A percentile compares a stretch with the other conserved stretches of the same genome.
These are phyloP conservation scores for Piper betle DNA, from an alignment of 164 flowering plant species.

Conservation along the genomic window DNA sequence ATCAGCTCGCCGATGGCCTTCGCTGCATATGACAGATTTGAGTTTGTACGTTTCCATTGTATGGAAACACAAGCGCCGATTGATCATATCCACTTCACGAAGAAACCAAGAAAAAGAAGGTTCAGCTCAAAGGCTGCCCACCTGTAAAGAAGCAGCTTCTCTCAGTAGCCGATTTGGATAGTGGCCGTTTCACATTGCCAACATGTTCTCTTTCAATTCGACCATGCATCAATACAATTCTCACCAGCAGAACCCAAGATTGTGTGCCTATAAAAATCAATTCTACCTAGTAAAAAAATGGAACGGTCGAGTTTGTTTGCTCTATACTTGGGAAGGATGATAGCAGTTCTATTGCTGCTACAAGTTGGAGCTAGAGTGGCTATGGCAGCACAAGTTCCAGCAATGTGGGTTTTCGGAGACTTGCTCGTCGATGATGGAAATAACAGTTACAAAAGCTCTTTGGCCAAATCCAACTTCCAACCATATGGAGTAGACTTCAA, in stretches of 20 bases:
- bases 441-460: slow-evolving; percentile 54
- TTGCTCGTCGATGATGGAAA: slow-evolving; percentile 74
- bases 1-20: not conserved
- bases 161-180: not conserved
- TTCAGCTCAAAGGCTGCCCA: not conserved
- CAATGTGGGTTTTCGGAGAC: slow-evolving; percentile 64
- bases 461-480: slow-evolving; percentile 75
- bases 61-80: not conserved
- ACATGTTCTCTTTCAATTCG: not conserved
- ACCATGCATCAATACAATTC: not conserved
- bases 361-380: not conserved
- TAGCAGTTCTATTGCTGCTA: not conserved
- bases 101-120: not conserved
- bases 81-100: not conserved
- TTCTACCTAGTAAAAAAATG: not conserved
- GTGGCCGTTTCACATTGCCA: not conserved
- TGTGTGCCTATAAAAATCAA: not conserved
- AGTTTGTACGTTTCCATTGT: not conserved
- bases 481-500: slow-evolving; percentile 85
- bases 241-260: not conserved
- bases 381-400: slow-evolving; percentile 26
- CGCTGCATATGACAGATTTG: not conserved
- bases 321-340: not conserved
- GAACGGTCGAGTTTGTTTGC: no score
- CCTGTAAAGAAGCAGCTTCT: not conserved